phyloP scores from a whole-genome alignment of 2,329 filamentous ascomycete genomes.

The Penicillium sp. region DNA sequence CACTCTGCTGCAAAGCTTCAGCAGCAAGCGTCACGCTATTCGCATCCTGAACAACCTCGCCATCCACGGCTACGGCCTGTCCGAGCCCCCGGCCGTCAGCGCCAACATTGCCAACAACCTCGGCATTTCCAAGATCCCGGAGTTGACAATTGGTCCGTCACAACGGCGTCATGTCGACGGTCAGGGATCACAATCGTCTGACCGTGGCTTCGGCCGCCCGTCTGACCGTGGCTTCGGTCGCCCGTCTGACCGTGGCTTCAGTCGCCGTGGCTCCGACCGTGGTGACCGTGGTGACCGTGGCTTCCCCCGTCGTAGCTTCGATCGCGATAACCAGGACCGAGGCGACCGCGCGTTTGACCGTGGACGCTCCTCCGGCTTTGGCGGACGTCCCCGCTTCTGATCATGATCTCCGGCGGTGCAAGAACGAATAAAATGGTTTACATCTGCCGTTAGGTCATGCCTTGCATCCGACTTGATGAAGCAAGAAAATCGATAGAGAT shows the following conservation, averaged over 20 bases:
- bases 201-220: not conserved
- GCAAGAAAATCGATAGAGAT: slow-evolving; percentile 14
- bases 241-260: not conserved
- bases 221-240: slow-evolving; percentile 1
- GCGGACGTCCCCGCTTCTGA: slow-evolving; percentile 11
- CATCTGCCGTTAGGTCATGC: not conserved
- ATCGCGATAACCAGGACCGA: not conserved
- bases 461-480: not conserved
- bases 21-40: slow-evolving; percentile 40
- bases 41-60: slow-evolving; percentile 44
- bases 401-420: not conserved
- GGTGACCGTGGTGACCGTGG: not conserved
- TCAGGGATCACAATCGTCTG: not conserved
- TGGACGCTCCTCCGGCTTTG: not conserved
- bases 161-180: not conserved
- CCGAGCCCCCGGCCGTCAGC: slow-evolving; percentile 35
- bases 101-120: slow-evolving; percentile 25
- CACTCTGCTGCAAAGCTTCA: slow-evolving; percentile 21
- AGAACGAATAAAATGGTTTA: not conserved
- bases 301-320: not conserved
- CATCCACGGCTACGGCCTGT: slow-evolving; percentile 47
- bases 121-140: slow-evolving; percentile 25
- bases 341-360: not conserved
- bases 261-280: slow-evolving; percentile 2
- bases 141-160: slow-evolving; percentile 20